Conservation (phyloP, 805 yeast species). For the Millerozyma acaciae region DNA sequence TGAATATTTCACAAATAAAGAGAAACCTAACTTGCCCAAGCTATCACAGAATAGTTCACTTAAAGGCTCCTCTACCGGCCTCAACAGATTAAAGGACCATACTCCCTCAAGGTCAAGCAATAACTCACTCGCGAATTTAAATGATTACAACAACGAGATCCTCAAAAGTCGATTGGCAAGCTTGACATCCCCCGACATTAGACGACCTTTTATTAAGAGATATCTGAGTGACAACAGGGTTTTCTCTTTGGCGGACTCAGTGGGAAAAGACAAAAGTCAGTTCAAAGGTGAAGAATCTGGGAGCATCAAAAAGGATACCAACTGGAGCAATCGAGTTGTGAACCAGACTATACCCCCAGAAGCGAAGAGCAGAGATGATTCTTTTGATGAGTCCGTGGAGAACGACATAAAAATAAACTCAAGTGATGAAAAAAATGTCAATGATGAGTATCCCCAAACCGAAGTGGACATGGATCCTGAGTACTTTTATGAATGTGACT, state of each 20-base stretch:
- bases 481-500: conserved; percentile 8
- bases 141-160: conserved; percentile 11
- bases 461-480: too few species aligned
- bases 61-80: conserved; percentile 36
- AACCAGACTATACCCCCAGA: too few species aligned
- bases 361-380: too few species aligned
- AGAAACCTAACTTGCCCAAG: conserved; percentile 34
- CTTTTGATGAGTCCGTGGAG: too few species aligned
- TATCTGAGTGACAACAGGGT: conserved; percentile 3
- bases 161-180: conserved; percentile 12
- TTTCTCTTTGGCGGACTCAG: conserved; percentile 7
- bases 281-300: conserved; percentile 5
- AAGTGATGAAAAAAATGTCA: too few species aligned
- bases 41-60: conserved; percentile 22
- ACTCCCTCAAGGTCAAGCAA: conserved; percentile 16
- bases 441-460: too few species aligned
- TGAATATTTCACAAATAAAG: conserved; percentile 7
- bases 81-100: conserved; percentile 34
- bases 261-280: conserved; percentile 1
- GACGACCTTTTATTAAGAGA: conserved; percentile 12
- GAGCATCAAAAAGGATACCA: background rate
- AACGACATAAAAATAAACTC: too few species aligned
- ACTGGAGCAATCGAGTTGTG: conserved; percentile 1
- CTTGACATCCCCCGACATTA: conserved; percentile 23
- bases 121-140: conserved; percentile 17